Evolutionary conservation across 306 rosid species (phyloP).

Genomic region (Abrus precatorius): DNA sequence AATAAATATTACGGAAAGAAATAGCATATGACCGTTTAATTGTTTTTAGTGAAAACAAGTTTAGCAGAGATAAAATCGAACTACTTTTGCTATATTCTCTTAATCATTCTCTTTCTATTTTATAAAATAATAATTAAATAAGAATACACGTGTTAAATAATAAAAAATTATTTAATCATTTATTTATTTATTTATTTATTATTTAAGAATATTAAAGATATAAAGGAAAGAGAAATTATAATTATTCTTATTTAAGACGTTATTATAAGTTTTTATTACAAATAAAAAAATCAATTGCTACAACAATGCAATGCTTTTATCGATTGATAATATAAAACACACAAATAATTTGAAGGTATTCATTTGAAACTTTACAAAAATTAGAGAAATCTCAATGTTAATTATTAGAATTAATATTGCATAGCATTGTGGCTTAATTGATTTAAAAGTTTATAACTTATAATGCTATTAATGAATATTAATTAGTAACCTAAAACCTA

Average conservation of each 20-base stretch:
- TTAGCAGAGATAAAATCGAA: neutral
- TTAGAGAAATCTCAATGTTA: neutral
- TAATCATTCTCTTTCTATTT: too few species aligned
- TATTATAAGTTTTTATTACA: too few species aligned
- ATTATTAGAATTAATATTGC: neutral
- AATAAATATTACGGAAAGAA: neutral
- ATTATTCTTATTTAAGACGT: neutral
- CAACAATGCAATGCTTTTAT: neutral
- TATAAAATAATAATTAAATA: too few species aligned
- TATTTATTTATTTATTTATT: too few species aligned
- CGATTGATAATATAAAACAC: neutral
- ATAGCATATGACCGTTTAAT: neutral
- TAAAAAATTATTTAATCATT: too few species aligned
- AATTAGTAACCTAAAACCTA: slow-evolving; percentile 3
- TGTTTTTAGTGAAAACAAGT: neutral
- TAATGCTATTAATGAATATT: neutral
- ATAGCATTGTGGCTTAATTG: neutral
- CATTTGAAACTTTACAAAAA: neutral
- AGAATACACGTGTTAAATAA: too few species aligned
- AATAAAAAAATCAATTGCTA: neutral
- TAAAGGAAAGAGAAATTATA: too few species aligned
- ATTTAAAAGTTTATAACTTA: neutral
- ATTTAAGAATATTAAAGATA: too few species aligned
- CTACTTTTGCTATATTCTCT: too few species aligned
- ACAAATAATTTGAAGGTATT: neutral